Percentiles rank a stretch among this genome's conserved stretches.
Conservation (phyloP, 768 basidiomycete species). For the Terana coerulea region DNA sequence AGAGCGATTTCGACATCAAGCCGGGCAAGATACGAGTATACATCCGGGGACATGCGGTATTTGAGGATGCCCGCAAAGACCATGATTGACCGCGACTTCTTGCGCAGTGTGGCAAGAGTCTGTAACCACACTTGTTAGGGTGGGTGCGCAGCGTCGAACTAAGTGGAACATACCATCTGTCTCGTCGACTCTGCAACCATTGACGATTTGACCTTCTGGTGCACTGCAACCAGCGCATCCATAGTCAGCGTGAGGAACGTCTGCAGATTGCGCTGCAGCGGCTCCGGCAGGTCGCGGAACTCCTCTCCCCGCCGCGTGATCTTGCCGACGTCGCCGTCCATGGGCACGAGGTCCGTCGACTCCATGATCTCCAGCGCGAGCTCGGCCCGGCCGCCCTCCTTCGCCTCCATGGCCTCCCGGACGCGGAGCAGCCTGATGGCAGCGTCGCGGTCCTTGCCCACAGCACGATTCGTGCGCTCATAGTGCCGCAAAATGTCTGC, state of each 20-base stretch:
- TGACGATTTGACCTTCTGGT: slow-evolving; percentile 71
- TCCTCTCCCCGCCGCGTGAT: slow-evolving; percentile 86
- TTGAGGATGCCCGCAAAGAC: slow-evolving; percentile 85
- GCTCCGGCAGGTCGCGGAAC: slow-evolving; percentile 83
- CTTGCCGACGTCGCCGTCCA: slow-evolving; percentile 79
- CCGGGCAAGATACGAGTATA: slow-evolving; percentile 83
- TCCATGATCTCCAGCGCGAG: slow-evolving; percentile 87
- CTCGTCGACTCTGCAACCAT: slow-evolving; percentile 69
- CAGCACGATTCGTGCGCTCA: slow-evolving; percentile 69
- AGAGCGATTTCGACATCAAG: slow-evolving; percentile 84
- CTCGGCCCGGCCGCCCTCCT: slow-evolving; percentile 68
- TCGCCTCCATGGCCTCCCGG: slow-evolving; percentile 76
- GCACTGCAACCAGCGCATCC: slow-evolving; percentile 83
- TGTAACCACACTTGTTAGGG: no score
- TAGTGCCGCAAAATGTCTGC: slow-evolving; percentile 77
- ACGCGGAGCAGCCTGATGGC: slow-evolving; percentile 74
- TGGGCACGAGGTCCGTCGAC: slow-evolving; percentile 80
- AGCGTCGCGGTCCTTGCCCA: slow-evolving; percentile 70
- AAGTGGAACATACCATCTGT: slow-evolving; percentile 53
- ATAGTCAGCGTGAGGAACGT: slow-evolving; percentile 86
- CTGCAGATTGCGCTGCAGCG: slow-evolving; percentile 86
- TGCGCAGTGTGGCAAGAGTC: slow-evolving; percentile 66
- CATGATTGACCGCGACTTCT: slow-evolving; percentile 82
- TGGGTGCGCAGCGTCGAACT: slow-evolving; percentile 11
- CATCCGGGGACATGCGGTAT: slow-evolving; percentile 87